A percentile compares a stretch with the other conserved stretches of the same genome.
Evolutionary conservation across 2,329 filamentous ascomycete genomes (phyloP).

Genomic region (Stagonosporopsis cucurbitacearum): DNA sequence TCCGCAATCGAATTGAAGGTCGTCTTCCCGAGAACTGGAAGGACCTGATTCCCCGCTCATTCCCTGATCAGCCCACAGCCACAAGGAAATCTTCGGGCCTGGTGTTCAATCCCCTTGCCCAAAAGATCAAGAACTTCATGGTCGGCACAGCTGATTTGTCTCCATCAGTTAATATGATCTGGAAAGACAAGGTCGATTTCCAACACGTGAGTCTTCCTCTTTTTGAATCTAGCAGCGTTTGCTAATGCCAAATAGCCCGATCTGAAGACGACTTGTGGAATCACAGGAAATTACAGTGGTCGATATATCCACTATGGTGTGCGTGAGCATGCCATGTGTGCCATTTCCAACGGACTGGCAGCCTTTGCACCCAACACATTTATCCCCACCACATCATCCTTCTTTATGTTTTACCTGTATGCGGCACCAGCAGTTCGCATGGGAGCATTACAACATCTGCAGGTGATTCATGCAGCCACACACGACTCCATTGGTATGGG

Average conservation of each 20-base stretch:
- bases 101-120: slow-evolving; percentile 63
- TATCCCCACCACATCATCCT: slow-evolving; percentile 59
- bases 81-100: slow-evolving; percentile 60
- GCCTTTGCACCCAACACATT: slow-evolving; percentile 56
- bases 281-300: slow-evolving; percentile 62
- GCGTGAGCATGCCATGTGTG: slow-evolving; percentile 48
- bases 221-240: background rate
- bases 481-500: slow-evolving; percentile 64
- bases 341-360: slow-evolving; percentile 61
- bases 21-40: slow-evolving; percentile 58
- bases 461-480: slow-evolving; percentile 66
- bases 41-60: slow-evolving; percentile 57
- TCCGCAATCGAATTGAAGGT: slow-evolving; percentile 57
- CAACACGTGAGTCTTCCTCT: slow-evolving; percentile 52
- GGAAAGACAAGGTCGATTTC: slow-evolving; percentile 60
- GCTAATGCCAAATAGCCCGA: slow-evolving; percentile 35
- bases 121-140: slow-evolving; percentile 92
- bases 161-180: slow-evolving; percentile 62
- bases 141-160: slow-evolving; percentile 68
- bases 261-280: slow-evolving; percentile 51
- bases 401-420: slow-evolving; percentile 70
- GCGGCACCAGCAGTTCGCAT: slow-evolving; percentile 66
- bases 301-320: slow-evolving; percentile 57
- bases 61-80: slow-evolving; percentile 57
- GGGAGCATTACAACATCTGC: slow-evolving; percentile 64